Percentiles rank a stretch among this genome's conserved stretches.
Conservation (phyloP, 2,329 filamentous ascomycete genomes). For the Colletotrichum sp. region DNA sequence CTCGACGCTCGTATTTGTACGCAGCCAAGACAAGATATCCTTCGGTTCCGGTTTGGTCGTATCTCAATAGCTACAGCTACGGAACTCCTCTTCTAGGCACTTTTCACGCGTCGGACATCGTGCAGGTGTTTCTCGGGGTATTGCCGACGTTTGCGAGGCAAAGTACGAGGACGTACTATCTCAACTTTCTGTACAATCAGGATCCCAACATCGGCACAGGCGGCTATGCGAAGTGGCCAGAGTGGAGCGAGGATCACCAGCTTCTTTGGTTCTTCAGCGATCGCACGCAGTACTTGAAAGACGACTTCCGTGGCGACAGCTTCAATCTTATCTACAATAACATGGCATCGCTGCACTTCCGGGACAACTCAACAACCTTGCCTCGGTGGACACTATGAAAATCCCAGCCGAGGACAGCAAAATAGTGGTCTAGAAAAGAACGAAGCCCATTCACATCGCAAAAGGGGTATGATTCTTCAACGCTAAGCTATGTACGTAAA, state of each 20-base stretch:
- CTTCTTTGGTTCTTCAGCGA: conserved; percentile 52
- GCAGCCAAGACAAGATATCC: conserved; percentile 52
- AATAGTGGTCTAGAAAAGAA: not conserved
- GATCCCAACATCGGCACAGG: conserved; percentile 68
- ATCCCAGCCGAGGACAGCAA: not conserved
- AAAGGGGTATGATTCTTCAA: conserved; percentile 9
- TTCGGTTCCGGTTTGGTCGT: conserved; percentile 72
- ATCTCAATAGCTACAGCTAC: conserved; percentile 74
- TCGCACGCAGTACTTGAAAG: conserved; percentile 34
- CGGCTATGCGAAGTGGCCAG: conserved; percentile 43
- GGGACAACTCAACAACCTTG: not conserved
- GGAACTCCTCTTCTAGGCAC: conserved; percentile 77
- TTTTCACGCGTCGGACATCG: conserved; percentile 73
- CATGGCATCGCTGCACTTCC: conserved; percentile 16
- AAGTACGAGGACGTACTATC: conserved; percentile 72
- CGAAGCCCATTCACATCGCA: not conserved
- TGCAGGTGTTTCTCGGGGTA: conserved; percentile 72
- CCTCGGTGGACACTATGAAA: not conserved
- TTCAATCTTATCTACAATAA: conserved; percentile 26
- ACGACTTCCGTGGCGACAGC: conserved; percentile 40
- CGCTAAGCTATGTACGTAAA: conserved; percentile 10
- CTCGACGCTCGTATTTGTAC: conserved; percentile 68
- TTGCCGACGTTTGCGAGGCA: conserved; percentile 65
- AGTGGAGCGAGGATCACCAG: conserved; percentile 47
- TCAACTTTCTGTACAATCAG: conserved; percentile 72